Conservation (phyloP, 129 eudicot genomes). For the Daucus carota region DH1_v3.0 NC_030383.2:48101001-48101500, state of each 20-base stretch:
- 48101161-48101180: conserved; percentile 86
- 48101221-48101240: conserved; percentile 98
- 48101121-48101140: conserved; percentile 92
- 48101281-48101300: not conserved
- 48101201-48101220: conserved; percentile 70
- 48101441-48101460: not conserved
- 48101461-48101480: not conserved
- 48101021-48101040: not conserved
- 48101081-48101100: not conserved
- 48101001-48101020: not conserved
- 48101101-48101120: conserved; percentile 84
- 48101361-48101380: not conserved
- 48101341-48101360: not conserved
- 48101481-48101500: not conserved
- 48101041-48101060: not conserved
- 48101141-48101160: conserved; percentile 79
- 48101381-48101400: not conserved
- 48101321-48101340: not conserved
- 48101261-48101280: conserved; percentile 3
- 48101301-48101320: not conserved
- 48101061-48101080: not conserved
- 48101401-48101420: not conserved
- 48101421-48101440: not conserved
- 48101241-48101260: conserved; percentile 62
- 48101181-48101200: conserved; percentile 78